A percentile compares a stretch with the other conserved stretches of the same genome.
Evolutionary conservation across 495 filamentous ascomycete species (phyloP).

Genomic region (Tuber microsphaerosporum): DNA sequence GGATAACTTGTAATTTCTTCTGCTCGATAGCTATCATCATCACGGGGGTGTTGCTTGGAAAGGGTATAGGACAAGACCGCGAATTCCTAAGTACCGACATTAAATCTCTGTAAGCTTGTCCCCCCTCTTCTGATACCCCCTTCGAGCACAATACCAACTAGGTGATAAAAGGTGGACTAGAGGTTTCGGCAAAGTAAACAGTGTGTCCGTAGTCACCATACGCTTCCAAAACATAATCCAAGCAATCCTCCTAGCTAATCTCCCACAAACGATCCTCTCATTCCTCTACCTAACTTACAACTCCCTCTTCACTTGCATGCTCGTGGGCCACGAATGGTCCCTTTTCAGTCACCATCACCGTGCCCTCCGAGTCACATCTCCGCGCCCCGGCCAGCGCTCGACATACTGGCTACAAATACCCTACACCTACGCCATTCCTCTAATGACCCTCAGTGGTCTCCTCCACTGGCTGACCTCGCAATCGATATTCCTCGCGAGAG

Average conservation of each 20-base stretch:
- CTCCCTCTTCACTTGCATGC: too few relatives aligned
- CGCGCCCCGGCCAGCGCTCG: slow-evolving; percentile 42
- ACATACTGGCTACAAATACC: slow-evolving; percentile 46
- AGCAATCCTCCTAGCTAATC: too few relatives aligned
- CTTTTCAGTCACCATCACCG: too few relatives aligned
- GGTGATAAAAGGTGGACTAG: slow-evolving; percentile 1
- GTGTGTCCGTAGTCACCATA: neutral
- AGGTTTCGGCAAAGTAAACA: slow-evolving; percentile 12
- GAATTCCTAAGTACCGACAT: neutral
- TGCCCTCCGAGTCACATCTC: slow-evolving; percentile 5
- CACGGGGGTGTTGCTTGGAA: neutral
- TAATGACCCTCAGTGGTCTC: too few relatives aligned
- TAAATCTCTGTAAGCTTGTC: neutral
- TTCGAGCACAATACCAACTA: neutral
- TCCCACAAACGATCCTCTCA: too few relatives aligned
- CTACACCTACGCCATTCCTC: slow-evolving; percentile 9
- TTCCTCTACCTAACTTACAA: too few relatives aligned
- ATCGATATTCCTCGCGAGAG: slow-evolving; percentile 42
- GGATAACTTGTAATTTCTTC: slow-evolving; percentile 6
- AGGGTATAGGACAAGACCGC: neutral
- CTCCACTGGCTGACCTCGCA: slow-evolving; percentile 39
- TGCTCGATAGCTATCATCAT: neutral
- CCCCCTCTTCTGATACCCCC: neutral
- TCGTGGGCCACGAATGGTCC: too few relatives aligned
- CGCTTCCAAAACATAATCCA: too few relatives aligned